Evolutionary conservation across 1,284 basidiomycete genomes (phyloP).

Genomic region (Trichosporon ovoides): DNA sequence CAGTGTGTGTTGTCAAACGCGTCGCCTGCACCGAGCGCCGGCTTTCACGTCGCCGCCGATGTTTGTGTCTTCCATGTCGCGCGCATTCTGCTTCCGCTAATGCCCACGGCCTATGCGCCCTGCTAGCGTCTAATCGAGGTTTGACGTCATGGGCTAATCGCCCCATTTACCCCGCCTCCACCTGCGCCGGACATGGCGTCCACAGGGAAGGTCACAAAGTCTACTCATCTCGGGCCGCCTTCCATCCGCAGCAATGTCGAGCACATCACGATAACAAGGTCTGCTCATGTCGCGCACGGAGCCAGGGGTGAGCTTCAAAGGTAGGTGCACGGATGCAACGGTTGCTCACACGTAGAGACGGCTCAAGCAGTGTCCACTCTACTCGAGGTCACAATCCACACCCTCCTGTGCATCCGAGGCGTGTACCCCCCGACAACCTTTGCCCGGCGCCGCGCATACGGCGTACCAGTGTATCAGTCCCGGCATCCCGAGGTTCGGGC

Average conservation of each 20-base stretch:
- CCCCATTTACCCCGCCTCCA: background rate
- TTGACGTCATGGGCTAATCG: background rate
- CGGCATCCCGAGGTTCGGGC: conserved; percentile 79
- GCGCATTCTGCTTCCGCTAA: conserved; percentile 6
- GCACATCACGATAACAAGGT: background rate
- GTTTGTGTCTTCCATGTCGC: conserved; percentile 10
- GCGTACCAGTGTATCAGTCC: conserved; percentile 83
- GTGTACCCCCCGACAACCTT: conserved; percentile 87
- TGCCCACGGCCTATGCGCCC: background rate
- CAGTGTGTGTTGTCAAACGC: background rate
- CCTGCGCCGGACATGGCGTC: background rate
- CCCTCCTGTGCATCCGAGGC: conserved; percentile 80
- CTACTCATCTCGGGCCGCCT: no score
- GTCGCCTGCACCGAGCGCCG: background rate
- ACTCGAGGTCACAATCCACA: conserved; percentile 85
- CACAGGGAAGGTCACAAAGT: background rate
- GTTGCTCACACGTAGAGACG: conserved; percentile 28
- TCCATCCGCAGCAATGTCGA: no score
- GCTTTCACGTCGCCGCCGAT: background rate
- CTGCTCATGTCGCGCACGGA: background rate
- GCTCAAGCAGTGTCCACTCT: conserved; percentile 38
- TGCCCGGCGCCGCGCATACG: conserved; percentile 76
- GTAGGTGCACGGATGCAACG: background rate
- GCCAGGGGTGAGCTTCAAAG: conserved; percentile 15
- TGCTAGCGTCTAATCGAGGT: background rate